These are phyloP conservation scores for Eucalyptus grandis DNA, from an alignment of 345 rosid genomes.

Conservation along the genomic window DNA sequence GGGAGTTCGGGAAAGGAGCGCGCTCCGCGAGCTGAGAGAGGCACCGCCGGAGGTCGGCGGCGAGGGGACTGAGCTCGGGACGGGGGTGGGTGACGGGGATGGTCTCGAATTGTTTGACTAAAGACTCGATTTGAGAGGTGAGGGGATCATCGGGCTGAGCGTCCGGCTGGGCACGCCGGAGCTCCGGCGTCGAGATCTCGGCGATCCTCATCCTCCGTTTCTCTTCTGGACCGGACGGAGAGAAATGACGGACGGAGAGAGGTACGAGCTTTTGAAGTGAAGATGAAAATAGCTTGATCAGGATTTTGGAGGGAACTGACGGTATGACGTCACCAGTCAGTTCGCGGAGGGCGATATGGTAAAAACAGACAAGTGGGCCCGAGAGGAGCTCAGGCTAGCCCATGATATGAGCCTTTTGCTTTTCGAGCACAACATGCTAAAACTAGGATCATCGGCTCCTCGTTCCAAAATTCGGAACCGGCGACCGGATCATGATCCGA, in stretches of 20 bases:
- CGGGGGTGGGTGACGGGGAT: slow-evolving; percentile 3
- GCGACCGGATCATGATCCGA: too few species aligned
- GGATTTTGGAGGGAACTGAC: background rate
- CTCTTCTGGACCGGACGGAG: background rate
- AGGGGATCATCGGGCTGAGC: slow-evolving; percentile 9
- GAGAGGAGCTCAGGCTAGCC: background rate
- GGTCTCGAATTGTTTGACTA: slow-evolving; percentile 45
- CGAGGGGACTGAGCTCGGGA: slow-evolving; percentile 24
- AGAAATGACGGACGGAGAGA: background rate
- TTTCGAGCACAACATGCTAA: background rate
- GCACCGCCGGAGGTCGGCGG: slow-evolving; percentile 40
- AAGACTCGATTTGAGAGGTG: slow-evolving; percentile 56
- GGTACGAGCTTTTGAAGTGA: background rate
- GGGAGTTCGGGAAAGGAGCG: slow-evolving; percentile 49
- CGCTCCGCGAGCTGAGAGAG: slow-evolving; percentile 44
- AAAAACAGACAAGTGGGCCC: background rate
- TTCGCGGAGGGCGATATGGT: background rate
- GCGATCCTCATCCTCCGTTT: slow-evolving; percentile 56
- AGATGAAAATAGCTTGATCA: background rate
- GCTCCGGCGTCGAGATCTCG: slow-evolving; percentile 63
- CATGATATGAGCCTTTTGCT: background rate
- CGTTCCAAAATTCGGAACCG: too few species aligned
- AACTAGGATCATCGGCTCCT: too few species aligned
- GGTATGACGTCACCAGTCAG: background rate
- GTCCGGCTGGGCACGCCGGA: slow-evolving; percentile 11